phyloP scores from a whole-genome alignment of 306 rosid genomes.

The Quercus alba region DNA sequence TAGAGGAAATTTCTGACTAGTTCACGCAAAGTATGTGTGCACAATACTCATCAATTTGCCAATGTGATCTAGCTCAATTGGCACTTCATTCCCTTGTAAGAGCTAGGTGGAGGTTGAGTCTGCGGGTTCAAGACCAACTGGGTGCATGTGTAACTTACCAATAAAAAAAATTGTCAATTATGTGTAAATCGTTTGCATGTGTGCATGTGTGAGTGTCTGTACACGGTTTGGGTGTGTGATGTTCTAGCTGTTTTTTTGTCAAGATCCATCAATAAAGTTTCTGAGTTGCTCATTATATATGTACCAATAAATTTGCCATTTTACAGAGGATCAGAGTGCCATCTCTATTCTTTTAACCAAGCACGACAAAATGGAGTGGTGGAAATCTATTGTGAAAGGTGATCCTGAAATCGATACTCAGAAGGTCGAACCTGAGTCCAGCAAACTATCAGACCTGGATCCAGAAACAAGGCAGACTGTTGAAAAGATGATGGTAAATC shows the following conservation, averaged over 20 bases:
- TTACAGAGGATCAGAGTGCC: slow-evolving; percentile 83
- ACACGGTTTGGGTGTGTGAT: neutral
- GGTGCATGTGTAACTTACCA: too few relatives aligned
- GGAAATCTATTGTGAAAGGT: slow-evolving; percentile 88
- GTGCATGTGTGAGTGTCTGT: neutral
- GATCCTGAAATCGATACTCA: slow-evolving; percentile 90
- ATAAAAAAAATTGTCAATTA: neutral
- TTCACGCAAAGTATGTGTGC: neutral
- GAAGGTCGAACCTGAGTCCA: slow-evolving; percentile 86
- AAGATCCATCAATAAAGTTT: neutral
- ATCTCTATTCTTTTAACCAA: slow-evolving; percentile 87
- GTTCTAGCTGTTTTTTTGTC: neutral
- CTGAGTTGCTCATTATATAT: neutral
- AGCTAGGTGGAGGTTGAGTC: too few relatives aligned
- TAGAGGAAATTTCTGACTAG: neutral
- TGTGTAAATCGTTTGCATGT: neutral
- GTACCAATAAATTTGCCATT: slow-evolving; percentile 1
- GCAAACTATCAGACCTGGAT: slow-evolving; percentile 86
- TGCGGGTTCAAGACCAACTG: too few relatives aligned
- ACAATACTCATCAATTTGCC: too few relatives aligned
- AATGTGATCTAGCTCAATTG: too few relatives aligned
- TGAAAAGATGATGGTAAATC: slow-evolving; percentile 90
- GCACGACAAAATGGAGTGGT: slow-evolving; percentile 97
- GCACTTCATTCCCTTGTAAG: too few relatives aligned
- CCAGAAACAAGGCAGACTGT: slow-evolving; percentile 85